Percentiles rank a stretch among this genome's conserved stretches.
Conservation (phyloP, 2,329 filamentous ascomycete genomes). For the Magnaporthiopsis poae region DNA sequence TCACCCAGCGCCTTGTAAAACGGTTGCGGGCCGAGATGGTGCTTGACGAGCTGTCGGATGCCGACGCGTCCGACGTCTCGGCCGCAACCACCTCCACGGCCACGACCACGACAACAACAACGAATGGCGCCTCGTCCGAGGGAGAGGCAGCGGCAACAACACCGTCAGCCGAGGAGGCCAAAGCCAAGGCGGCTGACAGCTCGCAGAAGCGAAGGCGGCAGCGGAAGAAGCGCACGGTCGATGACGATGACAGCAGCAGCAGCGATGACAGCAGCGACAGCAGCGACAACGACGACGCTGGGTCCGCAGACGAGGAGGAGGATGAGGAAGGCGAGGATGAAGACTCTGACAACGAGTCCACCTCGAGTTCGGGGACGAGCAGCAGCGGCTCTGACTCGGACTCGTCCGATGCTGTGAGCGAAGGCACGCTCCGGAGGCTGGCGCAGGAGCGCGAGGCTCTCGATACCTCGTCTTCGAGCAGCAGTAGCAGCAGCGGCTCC, state of each 20-base stretch:
- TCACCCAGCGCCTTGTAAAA: slow-evolving; percentile 49
- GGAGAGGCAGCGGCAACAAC: slow-evolving; percentile 12
- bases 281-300: slow-evolving; percentile 17
- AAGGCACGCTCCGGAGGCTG: slow-evolving; percentile 6
- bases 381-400: slow-evolving; percentile 8
- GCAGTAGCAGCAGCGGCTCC: slow-evolving; percentile 9
- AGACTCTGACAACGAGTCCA: slow-evolving; percentile 16
- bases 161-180: slow-evolving; percentile 12
- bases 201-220: slow-evolving; percentile 37
- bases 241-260: slow-evolving; percentile 31
- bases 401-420: slow-evolving; percentile 10
- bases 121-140: slow-evolving; percentile 19
- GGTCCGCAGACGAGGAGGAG: slow-evolving; percentile 16
- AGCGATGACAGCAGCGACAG: slow-evolving; percentile 17
- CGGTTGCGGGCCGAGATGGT: slow-evolving; percentile 54
- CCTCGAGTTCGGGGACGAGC: slow-evolving; percentile 16
- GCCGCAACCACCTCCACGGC: slow-evolving; percentile 19
- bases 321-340: slow-evolving; percentile 16
- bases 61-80: slow-evolving; percentile 27
- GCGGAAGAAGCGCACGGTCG: slow-evolving; percentile 42
- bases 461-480: slow-evolving; percentile 26
- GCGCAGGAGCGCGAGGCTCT: slow-evolving; percentile 23
- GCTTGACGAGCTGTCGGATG: slow-evolving; percentile 43
- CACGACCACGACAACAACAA: slow-evolving; percentile 16
- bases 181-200: slow-evolving; percentile 27